Evolutionary conservation across 768 basidiomycete genomes (phyloP).

Genomic region (Bullera alba): DNA sequence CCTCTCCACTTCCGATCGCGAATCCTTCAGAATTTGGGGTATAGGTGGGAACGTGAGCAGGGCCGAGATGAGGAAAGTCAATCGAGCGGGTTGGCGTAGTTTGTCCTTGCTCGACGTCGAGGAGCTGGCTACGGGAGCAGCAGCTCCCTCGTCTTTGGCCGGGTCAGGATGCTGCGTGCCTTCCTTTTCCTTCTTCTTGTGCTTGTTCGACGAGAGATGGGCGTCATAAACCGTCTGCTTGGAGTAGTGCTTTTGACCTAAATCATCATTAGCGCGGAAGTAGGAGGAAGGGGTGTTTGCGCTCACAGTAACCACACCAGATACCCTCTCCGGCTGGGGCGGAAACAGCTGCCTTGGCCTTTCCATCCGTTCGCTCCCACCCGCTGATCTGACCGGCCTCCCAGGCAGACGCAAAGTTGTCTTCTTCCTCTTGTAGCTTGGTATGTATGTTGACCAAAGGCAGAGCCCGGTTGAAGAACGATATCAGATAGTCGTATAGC

Average conservation of each 20-base stretch:
- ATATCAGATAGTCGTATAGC: constrained; percentile 74
- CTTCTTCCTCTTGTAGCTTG: constrained; percentile 59
- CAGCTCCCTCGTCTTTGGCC: constrained; percentile 52
- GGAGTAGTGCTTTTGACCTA: constrained; percentile 89
- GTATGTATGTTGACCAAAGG: constrained; percentile 72
- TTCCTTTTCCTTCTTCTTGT: constrained; percentile 57
- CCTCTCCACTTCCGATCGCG: constrained; percentile 92
- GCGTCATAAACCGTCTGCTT: constrained; percentile 98
- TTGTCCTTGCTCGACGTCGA: constrained; percentile 32
- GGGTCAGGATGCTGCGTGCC: constrained; percentile 44
- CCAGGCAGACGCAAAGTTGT: constrained; percentile 74
- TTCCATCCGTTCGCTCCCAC: constrained; percentile 61
- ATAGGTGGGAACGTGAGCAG: constrained; percentile 60
- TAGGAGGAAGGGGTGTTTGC: neutral
- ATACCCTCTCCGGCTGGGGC: constrained; percentile 56
- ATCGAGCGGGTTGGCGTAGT: constrained; percentile 53
- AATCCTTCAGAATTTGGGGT: constrained; percentile 66
- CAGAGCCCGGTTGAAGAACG: constrained; percentile 74
- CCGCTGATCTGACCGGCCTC: constrained; percentile 64
- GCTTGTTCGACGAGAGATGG: constrained; percentile 91
- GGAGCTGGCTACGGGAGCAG: constrained; percentile 8
- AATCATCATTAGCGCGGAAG: neutral
- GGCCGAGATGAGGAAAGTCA: constrained; percentile 63
- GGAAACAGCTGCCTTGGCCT: constrained; percentile 50
- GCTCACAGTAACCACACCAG: constrained; percentile 89